Evolutionary conservation across 2,329 filamentous ascomycete species (phyloP), one percentile per base, ranked within the genome.

Genomic region (Aureobasidium mangrovei): DNA sequence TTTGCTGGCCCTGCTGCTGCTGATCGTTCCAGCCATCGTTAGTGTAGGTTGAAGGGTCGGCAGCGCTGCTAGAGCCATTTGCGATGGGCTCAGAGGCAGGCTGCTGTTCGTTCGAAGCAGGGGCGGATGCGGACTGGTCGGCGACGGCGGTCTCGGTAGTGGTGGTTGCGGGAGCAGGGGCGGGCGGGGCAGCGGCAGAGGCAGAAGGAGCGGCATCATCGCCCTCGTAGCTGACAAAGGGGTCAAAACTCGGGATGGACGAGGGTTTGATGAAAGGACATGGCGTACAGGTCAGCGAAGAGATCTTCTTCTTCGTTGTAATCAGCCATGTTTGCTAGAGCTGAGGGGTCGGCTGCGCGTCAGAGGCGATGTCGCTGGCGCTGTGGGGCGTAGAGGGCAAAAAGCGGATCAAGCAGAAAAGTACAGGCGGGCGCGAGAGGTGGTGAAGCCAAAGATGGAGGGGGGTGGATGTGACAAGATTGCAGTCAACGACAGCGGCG

Each of bases 201-300:
- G 49, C 49, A 6, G 40, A 35, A 24, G 75, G 69, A 41, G 73
- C 54, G 24, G 42, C 73, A 51, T 83, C 81, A 60, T 87, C 81
- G 58, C 82, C 83, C 57, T 85, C 81, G 65, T 86, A 86, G 57
- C 84, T 86, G 59, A 36, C 18, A 35, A 51, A 47, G 49, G 54
- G 60, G 39, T 58, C 52, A 59, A 39, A 53, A 43, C 27, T 33
- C 26, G 24, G 29, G 32, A n/a, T 43, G 10, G 18, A 2, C 44
- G 9, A 3, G 4, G n/a, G 10, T n/a, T 26, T 36, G 18, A 31
- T 18, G 28, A 24, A 31, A 9, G 40, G 27, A 18, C 27, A 4
- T 29, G 55, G 79, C 88, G 74, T 77, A 95, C 90, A 95, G 81
- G 74, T 95, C 91, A 64, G 90, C 90, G 72, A 95, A 95, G 72